Evolutionary conservation across 2,329 filamentous ascomycete genomes (phyloP).

Genomic region (Fusarium caatingaense): DNA sequence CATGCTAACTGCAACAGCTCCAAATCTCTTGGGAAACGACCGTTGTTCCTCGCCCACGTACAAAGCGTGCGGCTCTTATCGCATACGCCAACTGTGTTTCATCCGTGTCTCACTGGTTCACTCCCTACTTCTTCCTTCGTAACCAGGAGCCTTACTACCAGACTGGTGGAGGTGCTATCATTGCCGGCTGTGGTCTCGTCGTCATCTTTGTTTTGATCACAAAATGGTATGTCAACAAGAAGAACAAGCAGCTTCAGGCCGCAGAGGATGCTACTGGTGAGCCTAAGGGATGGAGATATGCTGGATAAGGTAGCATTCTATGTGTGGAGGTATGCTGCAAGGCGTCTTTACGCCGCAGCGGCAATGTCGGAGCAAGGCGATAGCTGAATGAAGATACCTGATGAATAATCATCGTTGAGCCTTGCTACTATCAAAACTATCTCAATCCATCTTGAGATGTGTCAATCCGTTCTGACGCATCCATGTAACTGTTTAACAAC

Average conservation of each 20-base stretch:
- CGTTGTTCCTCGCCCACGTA: slow-evolving; percentile 54
- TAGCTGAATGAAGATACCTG: too few relatives aligned
- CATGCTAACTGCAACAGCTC: neutral
- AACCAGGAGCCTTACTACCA: slow-evolving; percentile 49
- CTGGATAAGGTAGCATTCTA: neutral
- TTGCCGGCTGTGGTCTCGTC: slow-evolving; percentile 42
- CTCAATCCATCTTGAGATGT: too few relatives aligned
- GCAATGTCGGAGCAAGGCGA: too few relatives aligned
- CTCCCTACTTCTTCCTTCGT: slow-evolving; percentile 53
- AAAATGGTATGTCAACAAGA: slow-evolving; percentile 39
- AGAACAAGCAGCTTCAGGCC: slow-evolving; percentile 45
- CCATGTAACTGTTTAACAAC: too few relatives aligned
- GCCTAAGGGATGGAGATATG: slow-evolving; percentile 30
- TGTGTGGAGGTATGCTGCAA: neutral
- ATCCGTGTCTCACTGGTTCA: slow-evolving; percentile 56
- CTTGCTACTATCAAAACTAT: too few relatives aligned
- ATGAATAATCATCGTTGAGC: too few relatives aligned
- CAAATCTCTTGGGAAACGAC: slow-evolving; percentile 58
- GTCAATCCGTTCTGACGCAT: too few relatives aligned
- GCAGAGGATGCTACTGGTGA: slow-evolving; percentile 27
- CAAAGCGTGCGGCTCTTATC: slow-evolving; percentile 56
- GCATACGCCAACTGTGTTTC: slow-evolving; percentile 57
- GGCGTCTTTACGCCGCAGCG: neutral
- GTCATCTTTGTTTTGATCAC: slow-evolving; percentile 36
- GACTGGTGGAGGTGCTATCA: slow-evolving; percentile 46